Evolutionary conservation across 1,139 yeast genomes (phyloP).

Genomic region (Suhomyces atakaporum): DNA sequence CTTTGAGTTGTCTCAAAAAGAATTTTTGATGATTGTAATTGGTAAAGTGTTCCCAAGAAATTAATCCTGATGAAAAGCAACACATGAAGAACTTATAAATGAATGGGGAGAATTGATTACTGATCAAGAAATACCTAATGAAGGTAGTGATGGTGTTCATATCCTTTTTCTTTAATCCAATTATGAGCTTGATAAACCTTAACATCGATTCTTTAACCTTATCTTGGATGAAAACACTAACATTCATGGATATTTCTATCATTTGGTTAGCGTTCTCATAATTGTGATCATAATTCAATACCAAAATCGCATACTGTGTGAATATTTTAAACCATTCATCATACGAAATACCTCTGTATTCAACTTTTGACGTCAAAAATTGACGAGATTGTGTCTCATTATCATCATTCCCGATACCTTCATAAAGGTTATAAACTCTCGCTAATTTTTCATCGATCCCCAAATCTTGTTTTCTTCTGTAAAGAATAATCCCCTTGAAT

Average conservation of each 20-base stretch:
- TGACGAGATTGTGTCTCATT: conserved; percentile 37
- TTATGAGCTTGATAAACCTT: conserved; percentile 63
- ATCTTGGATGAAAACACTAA: conserved; percentile 73
- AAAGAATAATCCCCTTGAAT: conserved; percentile 67
- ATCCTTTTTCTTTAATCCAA: conserved; percentile 59
- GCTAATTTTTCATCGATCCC: conserved; percentile 74
- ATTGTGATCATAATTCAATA: conserved; percentile 62
- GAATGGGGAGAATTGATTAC: conserved; percentile 74
- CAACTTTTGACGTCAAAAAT: conserved; percentile 48
- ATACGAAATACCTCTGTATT: conserved; percentile 74
- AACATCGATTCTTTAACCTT: conserved; percentile 55
- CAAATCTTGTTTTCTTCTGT: conserved; percentile 60
- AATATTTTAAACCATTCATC: conserved; percentile 85
- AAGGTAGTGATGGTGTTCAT: conserved; percentile 49
- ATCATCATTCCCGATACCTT: conserved; percentile 47
- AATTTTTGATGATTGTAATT: conserved; percentile 87
- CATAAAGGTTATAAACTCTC: conserved; percentile 64
- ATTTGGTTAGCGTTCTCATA: conserved; percentile 67
- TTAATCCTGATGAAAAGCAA: conserved; percentile 63
- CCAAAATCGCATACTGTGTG: conserved; percentile 70
- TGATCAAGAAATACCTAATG: conserved; percentile 62
- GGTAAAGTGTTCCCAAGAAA: conserved; percentile 61
- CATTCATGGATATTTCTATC: conserved; percentile 71
- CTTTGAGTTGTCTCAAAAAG: conserved; percentile 84
- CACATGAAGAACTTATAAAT: conserved; percentile 67